Base-by-base conservation (phyloP, 495 filamentous ascomycete genomes). In the Penicillium ochrochloron region DNA sequence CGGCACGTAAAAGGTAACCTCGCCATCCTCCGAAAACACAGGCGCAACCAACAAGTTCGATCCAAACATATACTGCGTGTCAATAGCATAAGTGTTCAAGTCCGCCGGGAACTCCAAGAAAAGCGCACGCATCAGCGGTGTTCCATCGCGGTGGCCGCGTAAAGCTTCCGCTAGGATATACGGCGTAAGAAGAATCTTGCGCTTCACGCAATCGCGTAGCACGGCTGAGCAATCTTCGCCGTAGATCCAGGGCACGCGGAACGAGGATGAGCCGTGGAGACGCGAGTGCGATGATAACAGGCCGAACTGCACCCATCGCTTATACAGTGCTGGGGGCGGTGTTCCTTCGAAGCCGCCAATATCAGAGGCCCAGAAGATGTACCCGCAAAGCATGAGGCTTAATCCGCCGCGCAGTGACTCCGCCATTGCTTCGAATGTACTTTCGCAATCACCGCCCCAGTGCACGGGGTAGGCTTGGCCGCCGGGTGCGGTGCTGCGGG, bases 341-440 rank as follows among this genome's bases (percentile, higher is more conserved):
- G 78, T 84, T 3, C 88, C 89, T 67, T 91, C 89, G 68, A 91
- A 92, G 17, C 89, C 89, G 39, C 89, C 89, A 62, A 92, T 92
- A 70, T 91, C 89, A 52, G 83, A 83, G 25, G 83, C 84, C 87
- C 88, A 90, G 77, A 90, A 91, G 37, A 87, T 80, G 71, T 86
- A 91, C 6, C 89, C 88, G 11, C 80, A 86, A 0, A 92, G 75
- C 50, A 87, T 86, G 7, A 91, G 84, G 27, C 81, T 84, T 5
- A 91, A 76, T 1, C 89, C 88, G n/a, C 89, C 89, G 29, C 89
- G 85, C 8, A 92, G 72, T 17, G 86, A 88, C 77, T 92, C 89
- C 5, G 88, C 89, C 84, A 92, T 89, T 2, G 88, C 89, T 64
- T 90, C 86, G 33, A 87, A 85, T 8, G 89, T 91, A 46, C 84